Evolutionary conservation across 2,329 filamentous ascomycete species (phyloP), one percentile per base, ranked within the genome.

Genomic region (Neocatenulostroma microsporum): DNA sequence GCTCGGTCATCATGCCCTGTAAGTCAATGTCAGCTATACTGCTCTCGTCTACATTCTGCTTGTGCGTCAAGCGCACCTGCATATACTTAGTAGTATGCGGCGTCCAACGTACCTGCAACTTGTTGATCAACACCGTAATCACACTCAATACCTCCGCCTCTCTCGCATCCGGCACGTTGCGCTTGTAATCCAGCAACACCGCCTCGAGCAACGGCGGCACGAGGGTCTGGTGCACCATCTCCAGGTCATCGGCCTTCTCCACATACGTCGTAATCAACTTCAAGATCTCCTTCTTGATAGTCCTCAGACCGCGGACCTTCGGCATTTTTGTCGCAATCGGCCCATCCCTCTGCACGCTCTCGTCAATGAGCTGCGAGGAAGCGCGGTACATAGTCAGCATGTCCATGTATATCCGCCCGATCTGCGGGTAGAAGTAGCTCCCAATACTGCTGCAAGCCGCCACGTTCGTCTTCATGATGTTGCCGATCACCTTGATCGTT

Each of bases 401-500:
- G 59, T 98, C 91, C 50, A 93, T 80, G 62, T 96, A 98, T 51
- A 98, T 96, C 39, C 87, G 82, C 26, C 89, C 91, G 51, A 98
- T 94, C 60, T 98, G 91, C 10, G 91, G 89, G 57, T 94, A 95
- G 63, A 98, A 98, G 66, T 96, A 98, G 35, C 85, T 80, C 21
- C 93, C 91, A 40, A 98, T 91, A 1, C 91, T 96, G 23, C 84
- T 85, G 62, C 91, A 98, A 23, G 91, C 91, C n/a, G 93, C 89
- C 4, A 98, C 91, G 54, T 98, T 98, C 1, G 91, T 98, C 75
- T 98, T 98, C 91, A 98, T 98, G 59, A 98, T 95, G 65, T 98
- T 98, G 49, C 91, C 91, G 45, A 98, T 88, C 49, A 98, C 81
- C 70, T 98, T 98, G 68, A 98, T 96, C 1, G 88, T 94, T 51